Percentiles rank a stretch among this genome's conserved stretches.
Conservation (phyloP, 108 stramenopile species). For the Skeletonema costatum region DNA sequence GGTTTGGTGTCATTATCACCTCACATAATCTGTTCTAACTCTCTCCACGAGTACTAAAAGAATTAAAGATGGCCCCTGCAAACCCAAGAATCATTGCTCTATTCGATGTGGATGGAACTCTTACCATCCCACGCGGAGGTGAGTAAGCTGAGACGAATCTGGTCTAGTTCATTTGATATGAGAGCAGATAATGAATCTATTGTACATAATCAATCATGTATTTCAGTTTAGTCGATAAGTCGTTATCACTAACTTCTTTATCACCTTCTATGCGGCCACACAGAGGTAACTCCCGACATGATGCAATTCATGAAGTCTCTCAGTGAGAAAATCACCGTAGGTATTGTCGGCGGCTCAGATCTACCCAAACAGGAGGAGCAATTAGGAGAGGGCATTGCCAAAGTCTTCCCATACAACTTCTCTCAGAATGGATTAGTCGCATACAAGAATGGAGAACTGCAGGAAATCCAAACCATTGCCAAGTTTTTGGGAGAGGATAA, state of each 20-base stretch:
- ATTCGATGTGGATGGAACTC: conserved; percentile 99
- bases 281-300: conserved; percentile 89
- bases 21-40: no score
- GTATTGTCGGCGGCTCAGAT: conserved; percentile 99
- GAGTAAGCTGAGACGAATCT: not conserved
- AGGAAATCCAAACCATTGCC: conserved; percentile 87
- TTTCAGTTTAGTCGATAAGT: no score
- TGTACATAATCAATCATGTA: no score
- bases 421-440: conserved; percentile 99
- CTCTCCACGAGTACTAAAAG: conserved; percentile 5
- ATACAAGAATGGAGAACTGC: conserved; percentile 88
- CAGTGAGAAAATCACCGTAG: conserved; percentile 91
- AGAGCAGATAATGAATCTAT: not conserved
- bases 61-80: conserved; percentile 56
- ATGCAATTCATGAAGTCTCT: conserved; percentile 87
- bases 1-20: not conserved
- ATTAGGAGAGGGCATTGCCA: conserved; percentile 88
- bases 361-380: conserved; percentile 99
- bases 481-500: conserved; percentile 97
- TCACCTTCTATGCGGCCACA: not conserved
- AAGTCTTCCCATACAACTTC: conserved; percentile 96
- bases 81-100: conserved; percentile 94
- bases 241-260: no score
- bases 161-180: not conserved
- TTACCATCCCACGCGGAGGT: conserved; percentile 93